Conservation (phyloP, 2,329 filamentous ascomycete species). For the Cladosporium oxysporum region DNA sequence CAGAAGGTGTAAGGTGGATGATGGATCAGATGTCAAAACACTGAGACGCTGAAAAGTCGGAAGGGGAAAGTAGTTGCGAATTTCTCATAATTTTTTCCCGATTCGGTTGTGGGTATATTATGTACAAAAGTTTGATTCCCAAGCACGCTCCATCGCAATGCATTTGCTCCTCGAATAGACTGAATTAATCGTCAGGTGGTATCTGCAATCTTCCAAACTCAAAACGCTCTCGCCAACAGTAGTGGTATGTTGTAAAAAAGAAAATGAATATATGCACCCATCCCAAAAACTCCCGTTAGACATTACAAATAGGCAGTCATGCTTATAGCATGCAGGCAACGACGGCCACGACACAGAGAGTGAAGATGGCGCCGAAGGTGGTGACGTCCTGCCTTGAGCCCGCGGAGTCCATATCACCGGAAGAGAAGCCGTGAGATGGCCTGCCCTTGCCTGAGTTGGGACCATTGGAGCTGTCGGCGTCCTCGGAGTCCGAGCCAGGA, state of each 20-base stretch:
- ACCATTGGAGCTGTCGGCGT: conserved; percentile 5
- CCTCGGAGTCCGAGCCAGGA: conserved; percentile 14
- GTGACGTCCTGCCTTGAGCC: conserved; percentile 8
- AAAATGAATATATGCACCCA: conserved; percentile 1
- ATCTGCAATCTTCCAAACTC: conserved; percentile 4
- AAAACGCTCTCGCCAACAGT: conserved; percentile 4
- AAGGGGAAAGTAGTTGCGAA: background rate
- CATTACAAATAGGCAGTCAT: background rate
- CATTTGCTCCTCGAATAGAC: background rate
- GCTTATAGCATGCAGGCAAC: conserved; percentile 17
- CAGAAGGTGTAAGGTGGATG: background rate
- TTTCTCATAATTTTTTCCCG: background rate
- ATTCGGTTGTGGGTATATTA: background rate
- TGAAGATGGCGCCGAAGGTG: conserved; percentile 4
- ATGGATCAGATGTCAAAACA: background rate
- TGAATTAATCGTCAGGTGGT: conserved; percentile 5
- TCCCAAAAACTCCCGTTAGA: conserved; percentile 14
- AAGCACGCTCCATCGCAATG: conserved; percentile 7
- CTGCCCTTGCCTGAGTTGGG: background rate
- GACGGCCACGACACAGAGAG: conserved; percentile 6
- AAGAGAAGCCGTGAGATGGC: conserved; percentile 11
- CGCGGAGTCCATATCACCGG: conserved; percentile 10
- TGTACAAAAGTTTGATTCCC: background rate
- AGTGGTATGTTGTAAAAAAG: background rate
- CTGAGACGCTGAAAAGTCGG: background rate